Conservation (phyloP, 1,284 basidiomycete genomes). For the Cystobasidium sp. region DNA sequence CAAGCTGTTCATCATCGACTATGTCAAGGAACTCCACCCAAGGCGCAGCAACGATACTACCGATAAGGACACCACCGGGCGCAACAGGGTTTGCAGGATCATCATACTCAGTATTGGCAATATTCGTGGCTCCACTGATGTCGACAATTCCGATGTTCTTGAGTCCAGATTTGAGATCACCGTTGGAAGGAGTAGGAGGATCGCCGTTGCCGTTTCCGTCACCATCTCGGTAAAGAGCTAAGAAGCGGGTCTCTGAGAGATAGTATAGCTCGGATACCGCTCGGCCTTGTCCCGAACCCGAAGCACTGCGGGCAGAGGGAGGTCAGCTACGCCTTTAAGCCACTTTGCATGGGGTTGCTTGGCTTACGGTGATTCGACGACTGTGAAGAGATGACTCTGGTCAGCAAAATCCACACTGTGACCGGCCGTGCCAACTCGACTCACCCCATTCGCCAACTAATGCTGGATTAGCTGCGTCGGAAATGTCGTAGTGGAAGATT, state of each 20-base stretch:
- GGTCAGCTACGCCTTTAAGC: not conserved
- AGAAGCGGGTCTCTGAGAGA: slow-evolving; percentile 63
- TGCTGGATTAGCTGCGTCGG: slow-evolving; percentile 48
- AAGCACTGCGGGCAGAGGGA: slow-evolving; percentile 56
- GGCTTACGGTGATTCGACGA: slow-evolving; percentile 6
- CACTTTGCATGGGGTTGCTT: not conserved
- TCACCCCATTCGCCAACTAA: slow-evolving; percentile 65
- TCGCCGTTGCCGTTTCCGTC: slow-evolving; percentile 66
- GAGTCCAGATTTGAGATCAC: slow-evolving; percentile 35
- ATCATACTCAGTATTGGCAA: slow-evolving; percentile 67
- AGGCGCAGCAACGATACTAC: slow-evolving; percentile 63
- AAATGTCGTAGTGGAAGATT: slow-evolving; percentile 65
- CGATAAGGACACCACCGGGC: slow-evolving; percentile 62
- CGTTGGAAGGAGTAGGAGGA: slow-evolving; percentile 61
- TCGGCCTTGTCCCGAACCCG: slow-evolving; percentile 66
- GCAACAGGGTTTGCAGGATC: slow-evolving; percentile 64
- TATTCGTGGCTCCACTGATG: slow-evolving; percentile 67
- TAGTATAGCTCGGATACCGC: slow-evolving; percentile 67
- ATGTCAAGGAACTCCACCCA: slow-evolving; percentile 67
- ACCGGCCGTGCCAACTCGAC: not conserved
- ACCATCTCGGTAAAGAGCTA: slow-evolving; percentile 67
- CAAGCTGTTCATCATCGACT: slow-evolving; percentile 63
- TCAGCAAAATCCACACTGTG: not conserved
- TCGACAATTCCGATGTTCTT: slow-evolving; percentile 67
- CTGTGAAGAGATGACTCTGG: not conserved